A percentile compares a stretch with the other conserved stretches of the same genome.
These are phyloP conservation scores for Coemansia sp. DNA, from an alignment of 192 early-diverging fungal species.

Conservation along the genomic window DNA sequence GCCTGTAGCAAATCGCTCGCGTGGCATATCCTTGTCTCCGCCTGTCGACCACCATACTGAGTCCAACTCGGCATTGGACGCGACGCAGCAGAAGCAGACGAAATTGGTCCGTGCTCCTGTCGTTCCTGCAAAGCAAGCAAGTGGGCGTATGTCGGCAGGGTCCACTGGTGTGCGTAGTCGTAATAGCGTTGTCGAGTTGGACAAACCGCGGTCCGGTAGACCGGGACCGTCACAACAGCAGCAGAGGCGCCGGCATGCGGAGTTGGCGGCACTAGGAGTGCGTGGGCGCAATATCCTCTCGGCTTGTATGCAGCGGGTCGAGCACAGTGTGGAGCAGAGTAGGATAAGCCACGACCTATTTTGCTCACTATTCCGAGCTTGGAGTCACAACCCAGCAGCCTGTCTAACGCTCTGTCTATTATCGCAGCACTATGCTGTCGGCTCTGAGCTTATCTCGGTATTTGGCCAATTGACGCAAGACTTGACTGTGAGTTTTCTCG, in stretches of 20 bases:
- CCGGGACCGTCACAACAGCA: background rate
- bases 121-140: background rate
- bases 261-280: background rate
- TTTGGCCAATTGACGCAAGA: conserved; percentile 83
- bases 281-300: conserved; percentile 17
- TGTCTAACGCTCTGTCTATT: conserved; percentile 92
- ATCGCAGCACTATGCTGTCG: conserved; percentile 96
- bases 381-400: conserved; percentile 97
- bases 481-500: conserved; percentile 89
- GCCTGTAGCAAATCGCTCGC: background rate
- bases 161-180: background rate
- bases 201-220: background rate
- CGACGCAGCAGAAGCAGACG: conserved; percentile 1
- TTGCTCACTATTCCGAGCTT: conserved; percentile 81
- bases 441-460: conserved; percentile 71
- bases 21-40: background rate
- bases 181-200: background rate
- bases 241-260: conserved; percentile 2
- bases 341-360: conserved; percentile 78
- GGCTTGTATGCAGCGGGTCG: conserved; percentile 21
- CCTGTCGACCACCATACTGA: background rate
- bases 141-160: too few species aligned
- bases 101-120: background rate
- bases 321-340: conserved; percentile 31
- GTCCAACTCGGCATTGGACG: background rate